Evolutionary conservation across 345 rosid genomes (phyloP).

Genomic region (Acer negundo): DNA sequence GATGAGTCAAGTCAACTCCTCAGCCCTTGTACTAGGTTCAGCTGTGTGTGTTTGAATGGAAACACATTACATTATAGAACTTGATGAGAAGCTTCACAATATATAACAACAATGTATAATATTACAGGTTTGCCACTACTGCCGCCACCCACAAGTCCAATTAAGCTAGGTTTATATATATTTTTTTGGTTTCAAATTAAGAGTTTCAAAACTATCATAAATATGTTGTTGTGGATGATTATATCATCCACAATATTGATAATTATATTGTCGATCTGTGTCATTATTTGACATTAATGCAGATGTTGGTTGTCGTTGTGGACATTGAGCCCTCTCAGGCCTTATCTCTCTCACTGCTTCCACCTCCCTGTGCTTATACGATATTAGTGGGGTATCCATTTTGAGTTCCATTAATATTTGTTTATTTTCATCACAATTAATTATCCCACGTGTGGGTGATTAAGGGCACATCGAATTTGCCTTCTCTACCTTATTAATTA

Average conservation of each 20-base stretch:
- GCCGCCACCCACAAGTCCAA: neutral
- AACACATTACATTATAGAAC: neutral
- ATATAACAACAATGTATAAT: neutral
- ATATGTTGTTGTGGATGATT: neutral
- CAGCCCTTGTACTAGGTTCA: neutral
- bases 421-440: neutral
- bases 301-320: conserved; percentile 2
- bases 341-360: neutral
- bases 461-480: neutral
- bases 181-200: neutral
- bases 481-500: no score
- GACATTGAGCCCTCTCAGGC: neutral
- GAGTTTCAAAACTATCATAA: neutral
- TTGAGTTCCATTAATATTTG: conserved; percentile 13
- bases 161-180: no score
- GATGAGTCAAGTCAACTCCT: neutral
- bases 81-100: neutral
- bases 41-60: neutral
- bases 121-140: neutral
- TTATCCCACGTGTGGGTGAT: neutral
- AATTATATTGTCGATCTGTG: neutral
- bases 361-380: neutral
- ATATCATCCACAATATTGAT: neutral
- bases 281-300: neutral
- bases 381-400: conserved; percentile 19